These are phyloP conservation scores for Lophiostoma macrostomum DNA, from an alignment of 495 filamentous ascomycete species.

Conservation along the genomic window DNA sequence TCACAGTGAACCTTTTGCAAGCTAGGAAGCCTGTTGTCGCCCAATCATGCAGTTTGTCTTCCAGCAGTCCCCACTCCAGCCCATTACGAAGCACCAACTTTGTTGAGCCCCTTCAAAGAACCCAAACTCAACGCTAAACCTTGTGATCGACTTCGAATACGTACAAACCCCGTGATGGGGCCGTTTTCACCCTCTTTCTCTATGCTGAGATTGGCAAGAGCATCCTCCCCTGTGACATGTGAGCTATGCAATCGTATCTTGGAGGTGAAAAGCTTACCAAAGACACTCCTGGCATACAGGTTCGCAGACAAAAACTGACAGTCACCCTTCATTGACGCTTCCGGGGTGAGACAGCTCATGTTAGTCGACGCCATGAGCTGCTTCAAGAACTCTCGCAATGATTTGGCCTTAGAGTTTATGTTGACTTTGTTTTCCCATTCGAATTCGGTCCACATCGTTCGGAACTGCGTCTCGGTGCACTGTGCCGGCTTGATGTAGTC, in stretches of 20 bases:
- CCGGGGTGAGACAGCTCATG: constrained; percentile 96
- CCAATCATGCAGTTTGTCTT: no score
- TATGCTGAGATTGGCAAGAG: constrained; percentile 94
- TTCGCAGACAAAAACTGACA: constrained; percentile 98
- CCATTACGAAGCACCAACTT: constrained; percentile 53
- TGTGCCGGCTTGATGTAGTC: constrained; percentile 98
- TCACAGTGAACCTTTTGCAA: no score
- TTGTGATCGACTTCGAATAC: constrained; percentile 96
- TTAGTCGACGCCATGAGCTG: constrained; percentile 97
- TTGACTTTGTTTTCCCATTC: constrained; percentile 99
- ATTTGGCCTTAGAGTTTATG: constrained; percentile 95
- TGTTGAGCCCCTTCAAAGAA: constrained; percentile 91
- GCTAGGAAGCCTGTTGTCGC: neutral
- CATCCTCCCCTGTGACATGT: constrained; percentile 80
- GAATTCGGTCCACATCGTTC: constrained; percentile 99
- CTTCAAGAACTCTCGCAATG: constrained; percentile 84
- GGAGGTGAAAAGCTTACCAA: constrained; percentile 66
- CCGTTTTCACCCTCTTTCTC: constrained; percentile 96
- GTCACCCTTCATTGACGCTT: constrained; percentile 93
- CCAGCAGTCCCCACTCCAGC: no score
- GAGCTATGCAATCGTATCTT: neutral
- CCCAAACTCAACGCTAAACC: constrained; percentile 92
- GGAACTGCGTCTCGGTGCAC: constrained; percentile 97
- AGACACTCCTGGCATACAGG: constrained; percentile 94
- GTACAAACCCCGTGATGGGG: constrained; percentile 96